Conservation (phyloP, 2,329 filamentous ascomycete genomes). For the Beauveria sp. region DNA sequence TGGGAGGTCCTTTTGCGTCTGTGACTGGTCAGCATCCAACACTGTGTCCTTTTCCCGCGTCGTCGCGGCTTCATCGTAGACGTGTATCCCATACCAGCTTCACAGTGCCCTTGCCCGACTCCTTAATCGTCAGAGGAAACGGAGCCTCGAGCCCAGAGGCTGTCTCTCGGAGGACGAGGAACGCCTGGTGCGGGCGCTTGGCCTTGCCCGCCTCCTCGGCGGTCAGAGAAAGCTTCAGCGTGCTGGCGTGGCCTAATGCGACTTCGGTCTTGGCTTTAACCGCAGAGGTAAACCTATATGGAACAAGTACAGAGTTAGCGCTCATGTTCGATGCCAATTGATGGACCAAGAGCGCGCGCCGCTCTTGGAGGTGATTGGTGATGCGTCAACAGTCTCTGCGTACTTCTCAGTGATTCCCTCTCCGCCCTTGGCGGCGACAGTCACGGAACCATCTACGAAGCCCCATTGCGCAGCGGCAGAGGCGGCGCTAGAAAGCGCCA, state of each 20-base stretch:
- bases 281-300: constrained; percentile 48
- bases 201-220: constrained; percentile 68
- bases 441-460: constrained; percentile 65
- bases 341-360: neutral
- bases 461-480: constrained; percentile 57
- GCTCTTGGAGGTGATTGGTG: neutral
- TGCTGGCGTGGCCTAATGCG: constrained; percentile 58
- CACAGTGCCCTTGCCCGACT: constrained; percentile 76
- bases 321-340: constrained; percentile 3
- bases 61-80: neutral
- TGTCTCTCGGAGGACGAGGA: constrained; percentile 72
- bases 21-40: neutral
- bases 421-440: constrained; percentile 58
- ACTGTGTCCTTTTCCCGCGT: constrained; percentile 11
- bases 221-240: constrained; percentile 75
- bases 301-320: constrained; percentile 16
- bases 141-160: constrained; percentile 75
- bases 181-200: constrained; percentile 89
- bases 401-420: constrained; percentile 59
- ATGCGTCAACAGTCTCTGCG: constrained; percentile 13
- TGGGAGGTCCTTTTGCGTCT: constrained; percentile 88
- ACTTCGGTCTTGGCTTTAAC: constrained; percentile 57
- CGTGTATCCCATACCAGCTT: constrained; percentile 59
- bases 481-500: constrained; percentile 42
- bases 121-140: constrained; percentile 76